Evolutionary conservation across 352 stramenopile species (phyloP), one percentile per base, ranked within the genome.

Genomic region (Phytophthora gonapodyides): DNA sequence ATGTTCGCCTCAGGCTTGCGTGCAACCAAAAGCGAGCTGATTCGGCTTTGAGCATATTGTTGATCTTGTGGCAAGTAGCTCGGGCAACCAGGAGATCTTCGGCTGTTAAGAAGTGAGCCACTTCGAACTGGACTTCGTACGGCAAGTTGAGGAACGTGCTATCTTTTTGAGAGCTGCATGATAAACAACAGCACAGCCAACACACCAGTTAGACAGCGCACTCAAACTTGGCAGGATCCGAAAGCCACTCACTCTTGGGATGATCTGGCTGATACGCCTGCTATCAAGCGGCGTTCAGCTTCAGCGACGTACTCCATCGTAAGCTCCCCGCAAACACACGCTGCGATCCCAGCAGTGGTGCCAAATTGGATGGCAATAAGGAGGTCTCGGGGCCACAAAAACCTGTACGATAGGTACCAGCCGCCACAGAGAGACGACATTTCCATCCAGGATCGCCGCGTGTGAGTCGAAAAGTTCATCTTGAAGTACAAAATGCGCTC

Each of bases 21-120:
- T 94, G 86, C 41, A 93, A 61, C 87, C 87, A 96, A 69, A 91
- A 96, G 5, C 87, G 78, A 42, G 82, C 80, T 12, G 87, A 93
- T 48, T 96, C 87, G 5, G 87, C 87, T 52, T 82, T 86, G 36
- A 96, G 73, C 73, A 96, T 78, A 51, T 80, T 84, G 62, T 96
- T 93, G 10, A 96, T 70, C 49, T 86, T 89, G 64, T 91, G 81
- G 53, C 85, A 94, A 3, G 83, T 91, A 12, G 80, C 75, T 24
- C 87, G 80, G 2, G 77, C 76, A 6, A 91, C 75, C 35, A 96
- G 47, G 8, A 96, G 67, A 50, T 96, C 87, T 71, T 96, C 87
- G 7, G 87, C 73, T 2, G 76, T 73, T 19, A 96, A 51, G 37
- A 88, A 94, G 13, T 84, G 75, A 17, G 81, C 87, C 7, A 93